Evolutionary conservation across 2,329 filamentous ascomycete genomes (phyloP).

Genomic region (Bipolaris gigantea): DNA sequence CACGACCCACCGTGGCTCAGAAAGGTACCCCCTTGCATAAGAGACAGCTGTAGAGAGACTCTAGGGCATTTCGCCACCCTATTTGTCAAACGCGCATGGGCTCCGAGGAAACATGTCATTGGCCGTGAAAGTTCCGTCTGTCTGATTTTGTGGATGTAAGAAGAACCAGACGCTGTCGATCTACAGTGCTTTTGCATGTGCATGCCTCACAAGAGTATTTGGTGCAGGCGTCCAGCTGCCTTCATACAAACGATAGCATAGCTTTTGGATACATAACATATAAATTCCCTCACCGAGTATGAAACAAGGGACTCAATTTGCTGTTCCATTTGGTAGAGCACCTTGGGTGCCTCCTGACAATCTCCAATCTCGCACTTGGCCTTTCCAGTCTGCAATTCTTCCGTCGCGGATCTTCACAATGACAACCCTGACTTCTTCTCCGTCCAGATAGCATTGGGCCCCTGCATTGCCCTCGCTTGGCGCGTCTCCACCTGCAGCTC

Average conservation of each 20-base stretch:
- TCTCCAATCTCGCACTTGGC: conserved; percentile 80
- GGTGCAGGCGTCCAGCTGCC: neutral
- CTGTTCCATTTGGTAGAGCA: neutral
- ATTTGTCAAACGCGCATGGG: neutral
- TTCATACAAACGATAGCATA: neutral
- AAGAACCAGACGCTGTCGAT: neutral
- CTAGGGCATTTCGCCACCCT: neutral
- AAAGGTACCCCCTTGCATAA: conserved; percentile 8
- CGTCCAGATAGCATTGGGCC: conserved; percentile 71
- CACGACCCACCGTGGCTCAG: neutral
- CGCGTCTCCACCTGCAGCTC: conserved; percentile 46
- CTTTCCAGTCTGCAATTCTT: conserved; percentile 92
- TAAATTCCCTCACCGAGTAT: neutral
- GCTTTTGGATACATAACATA: neutral
- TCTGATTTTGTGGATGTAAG: neutral
- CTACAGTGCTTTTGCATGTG: neutral
- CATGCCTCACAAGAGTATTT: neutral
- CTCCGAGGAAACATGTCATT: neutral
- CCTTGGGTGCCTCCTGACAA: neutral
- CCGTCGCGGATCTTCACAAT: conserved; percentile 83
- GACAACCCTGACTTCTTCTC: conserved; percentile 83
- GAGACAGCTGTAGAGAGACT: neutral
- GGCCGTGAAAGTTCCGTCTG: neutral
- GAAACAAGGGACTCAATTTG: neutral
- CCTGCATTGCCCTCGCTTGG: conserved; percentile 49